phyloP scores from a whole-genome alignment of 306 rosid species.

The Ziziphus jujuba region DNA sequence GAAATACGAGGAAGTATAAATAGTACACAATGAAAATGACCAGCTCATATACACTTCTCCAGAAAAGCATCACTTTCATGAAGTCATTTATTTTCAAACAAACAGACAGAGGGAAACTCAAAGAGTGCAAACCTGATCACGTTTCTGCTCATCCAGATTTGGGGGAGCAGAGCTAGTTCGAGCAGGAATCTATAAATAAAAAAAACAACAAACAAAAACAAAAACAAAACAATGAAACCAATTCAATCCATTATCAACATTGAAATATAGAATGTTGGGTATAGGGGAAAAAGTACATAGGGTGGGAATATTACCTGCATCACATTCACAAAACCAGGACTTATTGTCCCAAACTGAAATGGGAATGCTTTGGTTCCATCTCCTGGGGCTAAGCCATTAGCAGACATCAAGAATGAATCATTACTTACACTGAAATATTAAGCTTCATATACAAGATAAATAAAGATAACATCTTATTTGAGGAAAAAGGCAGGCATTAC shows the following conservation, averaged over 20 bases:
- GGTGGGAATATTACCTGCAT: conserved; percentile 55
- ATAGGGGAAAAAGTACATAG: conserved; percentile 5
- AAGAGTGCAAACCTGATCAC: conserved; percentile 57
- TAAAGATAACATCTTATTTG: neutral
- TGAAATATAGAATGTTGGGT: neutral
- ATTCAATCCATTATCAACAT: neutral
- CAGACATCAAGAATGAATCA: conserved; percentile 1
- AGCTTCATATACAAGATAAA: too few species aligned
- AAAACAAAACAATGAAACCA: conserved; percentile 18
- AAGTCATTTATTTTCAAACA: conserved; percentile 16
- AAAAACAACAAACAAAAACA: neutral
- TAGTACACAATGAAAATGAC: neutral
- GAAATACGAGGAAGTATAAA: neutral
- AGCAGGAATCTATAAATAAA: conserved; percentile 74
- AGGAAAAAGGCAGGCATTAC: neutral
- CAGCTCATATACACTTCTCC: neutral
- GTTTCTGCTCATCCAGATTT: conserved; percentile 90
- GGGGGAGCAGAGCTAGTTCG: conserved; percentile 99
- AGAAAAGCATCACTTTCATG: neutral
- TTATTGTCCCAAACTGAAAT: conserved; percentile 87
- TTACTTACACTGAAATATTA: conserved; percentile 19
- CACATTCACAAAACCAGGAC: conserved; percentile 68
- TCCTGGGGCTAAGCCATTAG: conserved; percentile 47
- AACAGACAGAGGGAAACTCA: neutral
- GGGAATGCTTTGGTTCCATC: conserved; percentile 65